phyloP scores from a whole-genome alignment of 2,329 filamentous ascomycete genomes.

The Achaetomium macrosporum region DNA sequence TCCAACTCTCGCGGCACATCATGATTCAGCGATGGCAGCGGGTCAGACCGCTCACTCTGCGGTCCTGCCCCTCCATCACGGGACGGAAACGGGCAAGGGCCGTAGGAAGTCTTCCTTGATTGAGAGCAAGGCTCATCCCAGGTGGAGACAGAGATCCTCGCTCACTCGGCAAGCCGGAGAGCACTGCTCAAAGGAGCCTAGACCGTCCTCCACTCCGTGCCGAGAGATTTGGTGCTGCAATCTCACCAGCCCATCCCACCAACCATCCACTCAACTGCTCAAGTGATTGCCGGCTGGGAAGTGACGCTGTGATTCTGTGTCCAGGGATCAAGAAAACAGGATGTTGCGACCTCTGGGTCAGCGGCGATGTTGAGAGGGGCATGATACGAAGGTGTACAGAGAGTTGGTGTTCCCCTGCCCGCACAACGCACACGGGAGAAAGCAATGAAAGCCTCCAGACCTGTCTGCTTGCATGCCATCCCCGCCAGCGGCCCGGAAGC shows the following conservation, averaged over 20 bases:
- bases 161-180: conserved; percentile 34
- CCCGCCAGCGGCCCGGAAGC: conserved; percentile 13
- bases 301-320: not conserved
- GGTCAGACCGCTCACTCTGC: conserved; percentile 5
- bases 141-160: conserved; percentile 33
- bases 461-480: conserved; percentile 6
- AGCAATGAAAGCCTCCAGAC: not conserved
- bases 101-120: conserved; percentile 31
- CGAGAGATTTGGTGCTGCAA: conserved; percentile 22
- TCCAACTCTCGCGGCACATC: conserved; percentile 6
- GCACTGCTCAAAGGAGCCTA: conserved; percentile 34
- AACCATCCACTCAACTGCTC: not conserved
- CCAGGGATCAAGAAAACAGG: not conserved
- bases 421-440: not conserved
- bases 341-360: not conserved
- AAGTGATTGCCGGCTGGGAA: not conserved
- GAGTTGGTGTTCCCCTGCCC: not conserved
- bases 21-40: conserved; percentile 23
- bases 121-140: conserved; percentile 30
- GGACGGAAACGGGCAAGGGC: conserved; percentile 18
- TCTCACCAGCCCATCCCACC: conserved; percentile 10
- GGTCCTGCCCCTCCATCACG: conserved; percentile 11
- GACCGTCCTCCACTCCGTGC: conserved; percentile 14
- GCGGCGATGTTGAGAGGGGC: too few species aligned
- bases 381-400: too few species aligned